These are phyloP conservation scores for Seiridium unicorne DNA, from an alignment of 2,329 filamentous ascomycete genomes.

Conservation along the genomic window DNA sequence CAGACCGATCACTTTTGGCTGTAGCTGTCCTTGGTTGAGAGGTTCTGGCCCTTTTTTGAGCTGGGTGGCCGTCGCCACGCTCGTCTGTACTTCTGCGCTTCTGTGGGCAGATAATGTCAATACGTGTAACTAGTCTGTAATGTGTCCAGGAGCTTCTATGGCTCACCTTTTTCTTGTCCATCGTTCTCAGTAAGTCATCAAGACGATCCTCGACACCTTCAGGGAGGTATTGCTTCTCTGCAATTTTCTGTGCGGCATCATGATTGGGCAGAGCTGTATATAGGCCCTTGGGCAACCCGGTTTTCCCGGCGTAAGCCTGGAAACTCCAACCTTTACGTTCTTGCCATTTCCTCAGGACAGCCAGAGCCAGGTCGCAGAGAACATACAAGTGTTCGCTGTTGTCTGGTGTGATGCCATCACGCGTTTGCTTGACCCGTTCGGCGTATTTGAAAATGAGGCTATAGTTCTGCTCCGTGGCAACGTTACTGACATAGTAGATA, in stretches of 20 bases:
- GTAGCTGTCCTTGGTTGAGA: constrained; percentile 31
- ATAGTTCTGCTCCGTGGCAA: constrained; percentile 84
- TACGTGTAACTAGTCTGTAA: background rate
- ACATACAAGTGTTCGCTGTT: constrained; percentile 78
- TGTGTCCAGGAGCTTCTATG: background rate
- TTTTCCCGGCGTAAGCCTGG: constrained; percentile 77
- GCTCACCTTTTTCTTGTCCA: constrained; percentile 72
- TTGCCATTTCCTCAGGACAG: constrained; percentile 80
- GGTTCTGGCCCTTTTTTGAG: constrained; percentile 36
- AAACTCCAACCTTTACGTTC: constrained; percentile 84
- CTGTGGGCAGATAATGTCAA: constrained; percentile 34
- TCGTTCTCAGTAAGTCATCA: constrained; percentile 61
- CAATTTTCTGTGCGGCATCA: constrained; percentile 77
- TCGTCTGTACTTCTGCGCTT: constrained; percentile 58
- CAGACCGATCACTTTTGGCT: constrained; percentile 27
- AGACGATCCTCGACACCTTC: constrained; percentile 74
- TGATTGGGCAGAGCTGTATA: constrained; percentile 76
- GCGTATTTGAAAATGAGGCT: constrained; percentile 88
- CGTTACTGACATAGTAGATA: constrained; percentile 79
- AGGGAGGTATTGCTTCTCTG: constrained; percentile 80
- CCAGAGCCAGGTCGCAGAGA: constrained; percentile 82
- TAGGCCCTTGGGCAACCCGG: constrained; percentile 75
- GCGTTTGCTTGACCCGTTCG: constrained; percentile 87
- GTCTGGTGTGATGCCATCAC: constrained; percentile 70
- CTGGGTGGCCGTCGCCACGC: constrained; percentile 41